phyloP scores from a whole-genome alignment of 352 stramenopile species.

The Phytopythium sindhum region DNA sequence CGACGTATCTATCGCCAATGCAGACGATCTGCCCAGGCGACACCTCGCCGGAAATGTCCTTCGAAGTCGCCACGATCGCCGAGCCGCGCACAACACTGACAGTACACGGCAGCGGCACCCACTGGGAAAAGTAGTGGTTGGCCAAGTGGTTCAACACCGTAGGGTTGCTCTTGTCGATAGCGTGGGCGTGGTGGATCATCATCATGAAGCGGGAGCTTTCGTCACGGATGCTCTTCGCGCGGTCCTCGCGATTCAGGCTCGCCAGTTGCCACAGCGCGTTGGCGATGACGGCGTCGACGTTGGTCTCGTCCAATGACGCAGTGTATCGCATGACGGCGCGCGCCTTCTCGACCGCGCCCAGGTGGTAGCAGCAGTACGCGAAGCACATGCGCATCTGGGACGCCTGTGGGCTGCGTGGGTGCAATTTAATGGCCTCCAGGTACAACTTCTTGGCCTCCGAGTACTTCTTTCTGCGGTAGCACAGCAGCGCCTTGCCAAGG shows the following conservation, averaged over 20 bases:
- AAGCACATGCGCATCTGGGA: conserved; percentile 94
- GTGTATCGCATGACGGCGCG: conserved; percentile 84
- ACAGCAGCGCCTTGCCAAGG: conserved; percentile 78
- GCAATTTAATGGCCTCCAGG: conserved; percentile 92
- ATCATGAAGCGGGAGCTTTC: conserved; percentile 90
- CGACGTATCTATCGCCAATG: conserved; percentile 91
- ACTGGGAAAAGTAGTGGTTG: conserved; percentile 98
- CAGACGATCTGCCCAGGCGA: conserved; percentile 91
- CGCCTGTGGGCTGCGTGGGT: conserved; percentile 88
- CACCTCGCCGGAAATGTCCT: conserved; percentile 86
- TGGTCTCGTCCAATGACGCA: conserved; percentile 82
- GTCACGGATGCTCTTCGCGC: conserved; percentile 72
- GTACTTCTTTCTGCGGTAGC: conserved; percentile 89
- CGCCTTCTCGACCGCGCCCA: conserved; percentile 89
- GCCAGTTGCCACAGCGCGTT: conserved; percentile 91
- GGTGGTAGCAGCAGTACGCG: conserved; percentile 94
- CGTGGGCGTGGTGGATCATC: conserved; percentile 89
- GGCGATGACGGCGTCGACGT: conserved; percentile 94
- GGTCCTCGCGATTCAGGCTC: conserved; percentile 72
- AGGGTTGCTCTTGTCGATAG: conserved; percentile 85
- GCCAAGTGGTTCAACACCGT: conserved; percentile 96
- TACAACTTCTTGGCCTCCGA: conserved; percentile 92
- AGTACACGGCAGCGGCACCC: conserved; percentile 89
- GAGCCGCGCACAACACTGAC: conserved; percentile 85
- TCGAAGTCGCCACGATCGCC: conserved; percentile 78